Percentiles rank a stretch among this genome's conserved stretches.
These are phyloP conservation scores for Alternaria brassicicola DNA, from an alignment of 2,329 filamentous ascomycete genomes.

Conservation along the genomic window DNA sequence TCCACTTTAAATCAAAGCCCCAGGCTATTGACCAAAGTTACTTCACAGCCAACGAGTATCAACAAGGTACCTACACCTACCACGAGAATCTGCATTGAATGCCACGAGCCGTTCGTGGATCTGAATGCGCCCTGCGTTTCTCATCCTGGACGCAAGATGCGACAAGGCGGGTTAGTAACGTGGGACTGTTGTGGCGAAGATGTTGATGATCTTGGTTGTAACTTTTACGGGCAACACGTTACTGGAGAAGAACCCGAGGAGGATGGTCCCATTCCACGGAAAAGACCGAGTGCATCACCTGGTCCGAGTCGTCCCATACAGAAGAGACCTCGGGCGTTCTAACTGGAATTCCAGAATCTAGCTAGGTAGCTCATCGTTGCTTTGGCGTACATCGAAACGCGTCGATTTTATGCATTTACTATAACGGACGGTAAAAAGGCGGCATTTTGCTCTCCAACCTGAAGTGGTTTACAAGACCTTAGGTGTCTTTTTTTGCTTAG, in stretches of 20 bases:
- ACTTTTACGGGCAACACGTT: slow-evolving; percentile 11
- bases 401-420: neutral
- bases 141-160: slow-evolving; percentile 20
- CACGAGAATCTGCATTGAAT: slow-evolving; percentile 19
- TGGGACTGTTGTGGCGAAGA: slow-evolving; percentile 21
- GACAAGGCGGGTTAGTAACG: neutral
- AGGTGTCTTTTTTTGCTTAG: neutral
- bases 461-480: neutral
- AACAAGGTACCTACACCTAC: neutral
- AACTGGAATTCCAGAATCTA: neutral
- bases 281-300: slow-evolving; percentile 6
- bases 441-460: neutral
- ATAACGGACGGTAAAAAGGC: neutral
- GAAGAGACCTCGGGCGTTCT: slow-evolving; percentile 2
- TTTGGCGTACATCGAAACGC: neutral
- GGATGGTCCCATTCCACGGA: neutral
- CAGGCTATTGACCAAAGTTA: neutral
- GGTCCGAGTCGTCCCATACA: neutral
- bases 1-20: neutral
- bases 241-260: neutral
- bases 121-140: slow-evolving; percentile 19
- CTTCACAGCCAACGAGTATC: neutral
- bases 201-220: slow-evolving; percentile 18
- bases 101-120: slow-evolving; percentile 16
- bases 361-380: neutral